A percentile compares a stretch with the other conserved stretches of the same genome.
Conservation (phyloP, 2,329 filamentous ascomycete genomes). For the Alternaria viburni region DNA sequence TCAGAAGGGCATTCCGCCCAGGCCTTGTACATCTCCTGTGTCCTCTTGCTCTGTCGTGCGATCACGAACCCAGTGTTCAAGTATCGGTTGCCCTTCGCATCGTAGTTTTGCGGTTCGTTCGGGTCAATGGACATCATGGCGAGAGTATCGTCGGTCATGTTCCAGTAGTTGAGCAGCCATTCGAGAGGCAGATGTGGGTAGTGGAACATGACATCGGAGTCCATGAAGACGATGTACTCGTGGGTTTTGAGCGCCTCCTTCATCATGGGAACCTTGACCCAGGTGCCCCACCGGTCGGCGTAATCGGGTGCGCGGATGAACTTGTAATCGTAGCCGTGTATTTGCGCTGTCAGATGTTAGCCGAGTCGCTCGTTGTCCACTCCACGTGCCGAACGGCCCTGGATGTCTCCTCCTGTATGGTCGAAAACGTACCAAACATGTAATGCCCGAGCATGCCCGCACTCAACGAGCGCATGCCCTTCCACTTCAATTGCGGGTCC, state of each 20-base stretch:
- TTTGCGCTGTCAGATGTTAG: conserved; percentile 44
- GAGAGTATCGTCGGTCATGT: conserved; percentile 53
- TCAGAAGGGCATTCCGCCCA: conserved; percentile 49
- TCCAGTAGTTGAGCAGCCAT: conserved; percentile 60
- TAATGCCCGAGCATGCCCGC: conserved; percentile 50
- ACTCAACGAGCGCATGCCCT: conserved; percentile 45
- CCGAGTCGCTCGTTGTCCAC: not conserved
- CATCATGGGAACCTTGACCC: conserved; percentile 58
- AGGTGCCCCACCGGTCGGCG: conserved; percentile 53
- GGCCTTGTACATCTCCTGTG: conserved; percentile 47
- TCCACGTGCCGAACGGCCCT: not conserved
- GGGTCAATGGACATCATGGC: conserved; percentile 57
- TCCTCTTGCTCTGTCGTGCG: conserved; percentile 48
- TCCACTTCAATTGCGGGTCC: conserved; percentile 46
- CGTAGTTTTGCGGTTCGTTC: conserved; percentile 51
- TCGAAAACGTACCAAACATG: conserved; percentile 39
- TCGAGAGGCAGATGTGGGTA: conserved; percentile 57
- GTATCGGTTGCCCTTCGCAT: conserved; percentile 49
- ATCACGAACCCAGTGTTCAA: conserved; percentile 56
- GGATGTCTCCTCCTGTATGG: not conserved
- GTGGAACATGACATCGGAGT: conserved; percentile 58
- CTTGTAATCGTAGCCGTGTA: conserved; percentile 60
- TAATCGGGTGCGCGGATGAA: conserved; percentile 54
- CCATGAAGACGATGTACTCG: conserved; percentile 57
- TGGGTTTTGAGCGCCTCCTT: conserved; percentile 50